Percentiles rank a stretch among this genome's conserved stretches.
Conservation (phyloP, 371 early-diverging fungal genomes). For the Mortierella sp. region DNA sequence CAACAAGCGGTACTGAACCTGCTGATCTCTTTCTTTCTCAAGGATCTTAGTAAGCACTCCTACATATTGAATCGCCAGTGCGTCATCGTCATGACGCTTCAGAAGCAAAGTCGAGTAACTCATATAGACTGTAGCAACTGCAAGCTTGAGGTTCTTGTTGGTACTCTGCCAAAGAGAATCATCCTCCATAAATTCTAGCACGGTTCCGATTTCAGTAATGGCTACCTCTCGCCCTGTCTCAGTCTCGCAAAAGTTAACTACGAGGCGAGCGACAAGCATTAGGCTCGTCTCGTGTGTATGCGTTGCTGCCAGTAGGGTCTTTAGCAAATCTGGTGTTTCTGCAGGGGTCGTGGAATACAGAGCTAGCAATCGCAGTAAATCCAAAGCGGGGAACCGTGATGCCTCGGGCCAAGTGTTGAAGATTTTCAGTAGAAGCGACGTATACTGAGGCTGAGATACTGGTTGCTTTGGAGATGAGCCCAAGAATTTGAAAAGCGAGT, state of each 20-base stretch:
- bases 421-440: slow-evolving; percentile 58
- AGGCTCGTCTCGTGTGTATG: slow-evolving; percentile 54
- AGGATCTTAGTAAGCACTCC: slow-evolving; percentile 37
- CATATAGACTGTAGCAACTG: slow-evolving; percentile 45
- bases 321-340: slow-evolving; percentile 38
- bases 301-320: slow-evolving; percentile 25
- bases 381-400: slow-evolving; percentile 88
- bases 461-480: slow-evolving; percentile 57
- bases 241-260: slow-evolving; percentile 58
- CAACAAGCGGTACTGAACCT: slow-evolving; percentile 53
- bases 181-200: slow-evolving; percentile 45
- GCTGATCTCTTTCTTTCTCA: slow-evolving; percentile 47
- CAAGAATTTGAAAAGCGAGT: slow-evolving; percentile 57
- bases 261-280: slow-evolving; percentile 54
- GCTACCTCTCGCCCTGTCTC: slow-evolving; percentile 34
- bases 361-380: slow-evolving; percentile 81
- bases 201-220: slow-evolving; percentile 24
- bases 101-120: slow-evolving; percentile 49
- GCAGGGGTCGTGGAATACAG: slow-evolving; percentile 60
- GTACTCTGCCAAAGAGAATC: slow-evolving; percentile 46
- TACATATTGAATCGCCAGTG: slow-evolving; percentile 39
- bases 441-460: slow-evolving; percentile 23
- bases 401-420: slow-evolving; percentile 71
- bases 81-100: slow-evolving; percentile 44
- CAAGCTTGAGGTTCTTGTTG: slow-evolving; percentile 46